Base-by-base conservation (phyloP, 768 basidiomycete species). In the Mycena olivaceomarginata region DNA sequence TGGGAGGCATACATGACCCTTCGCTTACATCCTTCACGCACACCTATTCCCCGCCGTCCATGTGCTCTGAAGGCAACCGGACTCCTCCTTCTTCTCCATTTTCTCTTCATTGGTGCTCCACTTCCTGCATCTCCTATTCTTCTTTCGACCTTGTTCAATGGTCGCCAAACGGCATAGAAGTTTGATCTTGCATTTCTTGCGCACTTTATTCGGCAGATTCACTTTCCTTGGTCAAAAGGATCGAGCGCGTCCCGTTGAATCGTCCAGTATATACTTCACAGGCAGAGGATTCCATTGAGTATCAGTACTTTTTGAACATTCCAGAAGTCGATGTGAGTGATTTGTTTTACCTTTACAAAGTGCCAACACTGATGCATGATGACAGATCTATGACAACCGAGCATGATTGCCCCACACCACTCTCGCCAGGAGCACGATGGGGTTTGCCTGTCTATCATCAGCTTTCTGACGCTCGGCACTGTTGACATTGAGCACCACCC, bases 1-100 rank as follows among this genome's bases (percentile, higher is more conserved):
- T 40, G 63, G n/a, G 63, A 41, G 39, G 37, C 15, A 5, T 65
- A 72, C n/a, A 20, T 22, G 16, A 53, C 46, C 10, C 63, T 72
- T 4, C 63, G 71, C 7, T 39, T 72, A 11, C 71, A 72, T 48
- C 71, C 71, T 0, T 51, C 48, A 8, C 63, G 53, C n/a, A 48
- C n/a, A 2, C n/a, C 62, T 7, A 56, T 72, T 37, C 71, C 71
- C 2, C 6, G 15, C 5, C 72, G 64, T 5, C 9, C 53, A 2
- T 66, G 72, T 67, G 57, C 67, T 20, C n/a, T 59, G 39, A 66
- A 60, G 43, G 72, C 72, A 0, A 73, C 64, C 16, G 72, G 72
- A 15, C 18, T 57, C 7, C 16, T 73, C 5, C 60, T 73, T 41
- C 43, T 73, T 2, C 64, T 73, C 8, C 72, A 73, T 31, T 67